Base-by-base conservation (phyloP, 2,329 filamentous ascomycete genomes). In the Cladophialophora carrionii region DNA sequence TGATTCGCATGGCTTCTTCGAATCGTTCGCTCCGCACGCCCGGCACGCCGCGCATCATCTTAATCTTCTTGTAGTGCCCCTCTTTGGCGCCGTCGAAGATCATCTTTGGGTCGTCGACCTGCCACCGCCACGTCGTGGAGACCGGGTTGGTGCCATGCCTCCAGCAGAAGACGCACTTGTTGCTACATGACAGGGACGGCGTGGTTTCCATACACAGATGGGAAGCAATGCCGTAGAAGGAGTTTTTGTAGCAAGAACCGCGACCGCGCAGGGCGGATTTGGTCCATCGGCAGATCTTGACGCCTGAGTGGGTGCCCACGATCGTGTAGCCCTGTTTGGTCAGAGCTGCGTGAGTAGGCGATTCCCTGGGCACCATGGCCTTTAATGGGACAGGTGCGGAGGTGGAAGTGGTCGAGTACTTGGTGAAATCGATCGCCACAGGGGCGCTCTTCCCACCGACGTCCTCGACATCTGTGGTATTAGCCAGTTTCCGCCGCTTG, bases 141-240 rank as follows among this genome's bases (percentile, higher is more conserved):
- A 98, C 95, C 0, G 94, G 94, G 76, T 98, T 99, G 0, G 95
- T 98, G 60, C 94, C 95, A 75, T 98, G 95, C 6, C 95, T 88
- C 95, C 94, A 99, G 83, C 94, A 99, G 78, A 98, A 99, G 70
- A 99, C 92, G 77, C 95, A 98, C 77, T 99, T 98, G 81, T 98
- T 98, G 68, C 90, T 95, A 83, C 94, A 99, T 9, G 92, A 96
- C 3, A 99, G 85, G 0, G 93, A 96, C 0, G 94, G 94, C 0
- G 94, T 98, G 1, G 94, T 94, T 79, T 99, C 94, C 95, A 99
- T 99, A 78, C 94, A 99, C 67, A 96, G 89, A 75, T 99, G 95
- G 0, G 93, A 97, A 70, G 90, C 87, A 77, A 99, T 99, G 56
- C 94, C 94, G 77, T 99, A 99, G 77, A 99, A 96, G 0, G 91